These are phyloP conservation scores for Phytophthora pini DNA, from an alignment of 352 stramenopile species.

Conservation along the genomic window DNA sequence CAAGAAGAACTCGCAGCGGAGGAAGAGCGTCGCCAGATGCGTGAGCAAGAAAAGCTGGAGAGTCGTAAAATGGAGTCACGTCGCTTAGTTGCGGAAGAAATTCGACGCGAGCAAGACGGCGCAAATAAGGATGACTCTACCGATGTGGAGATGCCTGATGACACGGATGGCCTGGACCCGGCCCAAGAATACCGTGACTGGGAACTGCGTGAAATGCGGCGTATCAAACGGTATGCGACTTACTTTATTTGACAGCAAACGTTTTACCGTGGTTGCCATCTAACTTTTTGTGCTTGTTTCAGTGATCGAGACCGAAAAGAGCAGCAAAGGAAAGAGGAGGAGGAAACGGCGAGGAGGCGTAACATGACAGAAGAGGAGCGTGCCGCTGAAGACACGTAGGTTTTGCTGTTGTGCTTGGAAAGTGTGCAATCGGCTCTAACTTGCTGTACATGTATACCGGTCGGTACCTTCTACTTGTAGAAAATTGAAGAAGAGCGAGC, in stretches of 20 bases:
- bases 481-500: slow-evolving; percentile 84
- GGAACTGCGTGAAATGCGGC: slow-evolving; percentile 94
- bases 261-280: slow-evolving; percentile 5
- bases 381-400: slow-evolving; percentile 89
- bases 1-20: slow-evolving; percentile 83
- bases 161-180: slow-evolving; percentile 90
- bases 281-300: slow-evolving; percentile 11
- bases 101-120: slow-evolving; percentile 69
- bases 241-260: neutral
- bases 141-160: slow-evolving; percentile 90
- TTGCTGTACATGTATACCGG: neutral
- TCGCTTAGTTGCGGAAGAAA: slow-evolving; percentile 78
- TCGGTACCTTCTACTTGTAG: slow-evolving; percentile 27
- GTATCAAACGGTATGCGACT: slow-evolving; percentile 85
- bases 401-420: slow-evolving; percentile 8
- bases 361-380: slow-evolving; percentile 97
- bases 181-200: slow-evolving; percentile 93
- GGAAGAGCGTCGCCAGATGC: slow-evolving; percentile 64
- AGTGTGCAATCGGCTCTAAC: neutral
- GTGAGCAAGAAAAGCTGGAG: slow-evolving; percentile 66
- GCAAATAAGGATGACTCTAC: slow-evolving; percentile 54
- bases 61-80: slow-evolving; percentile 74
- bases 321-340: slow-evolving; percentile 78
- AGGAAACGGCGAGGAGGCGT: slow-evolving; percentile 88
- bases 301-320: slow-evolving; percentile 88